These are phyloP conservation scores for Yamadazyma olivae DNA, from an alignment of 805 yeast species.

Conservation along the genomic window DNA sequence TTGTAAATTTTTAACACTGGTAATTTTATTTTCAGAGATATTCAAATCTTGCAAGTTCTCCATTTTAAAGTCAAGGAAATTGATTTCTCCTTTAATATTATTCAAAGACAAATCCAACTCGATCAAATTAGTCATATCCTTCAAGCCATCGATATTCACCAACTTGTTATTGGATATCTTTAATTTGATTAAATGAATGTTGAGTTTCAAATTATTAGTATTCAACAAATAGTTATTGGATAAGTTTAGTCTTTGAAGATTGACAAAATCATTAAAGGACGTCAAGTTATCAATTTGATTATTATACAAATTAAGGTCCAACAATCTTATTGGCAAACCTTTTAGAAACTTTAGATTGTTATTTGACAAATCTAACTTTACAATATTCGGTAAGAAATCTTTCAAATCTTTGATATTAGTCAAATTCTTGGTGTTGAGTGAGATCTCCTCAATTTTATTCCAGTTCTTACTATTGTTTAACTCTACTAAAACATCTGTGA, in stretches of 20 bases:
- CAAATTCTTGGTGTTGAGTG: constrained; percentile 29
- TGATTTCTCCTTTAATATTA: constrained; percentile 33
- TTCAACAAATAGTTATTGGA: constrained; percentile 34
- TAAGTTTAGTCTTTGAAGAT: constrained; percentile 43
- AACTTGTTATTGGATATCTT: constrained; percentile 36
- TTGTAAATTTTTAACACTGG: constrained; percentile 32
- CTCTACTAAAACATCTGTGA: constrained; percentile 39
- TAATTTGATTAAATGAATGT: constrained; percentile 43
- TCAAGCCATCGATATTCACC: constrained; percentile 32
- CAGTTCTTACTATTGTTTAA: constrained; percentile 31
- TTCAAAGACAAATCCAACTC: constrained; percentile 42
- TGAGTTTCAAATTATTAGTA: constrained; percentile 32
- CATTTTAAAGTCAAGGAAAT: constrained; percentile 32
- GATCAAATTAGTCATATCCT: constrained; percentile 36
- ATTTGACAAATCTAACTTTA: constrained; percentile 36
- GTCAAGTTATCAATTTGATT: constrained; percentile 42
- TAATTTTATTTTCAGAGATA: constrained; percentile 41
- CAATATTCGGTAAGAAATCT: constrained; percentile 42
- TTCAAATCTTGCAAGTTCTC: constrained; percentile 43
- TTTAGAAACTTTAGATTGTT: constrained; percentile 42
- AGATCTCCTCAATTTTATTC: constrained; percentile 38
- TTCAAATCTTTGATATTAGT: constrained; percentile 43
- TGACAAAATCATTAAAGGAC: constrained; percentile 35
- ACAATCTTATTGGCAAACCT: constrained; percentile 42
- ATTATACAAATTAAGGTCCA: constrained; percentile 34